Percentiles rank a stretch among this genome's conserved stretches.
These are phyloP conservation scores for Stipa capillata DNA, from an alignment of 176 grass and related monocot species.

Conservation along the genomic window DNA sequence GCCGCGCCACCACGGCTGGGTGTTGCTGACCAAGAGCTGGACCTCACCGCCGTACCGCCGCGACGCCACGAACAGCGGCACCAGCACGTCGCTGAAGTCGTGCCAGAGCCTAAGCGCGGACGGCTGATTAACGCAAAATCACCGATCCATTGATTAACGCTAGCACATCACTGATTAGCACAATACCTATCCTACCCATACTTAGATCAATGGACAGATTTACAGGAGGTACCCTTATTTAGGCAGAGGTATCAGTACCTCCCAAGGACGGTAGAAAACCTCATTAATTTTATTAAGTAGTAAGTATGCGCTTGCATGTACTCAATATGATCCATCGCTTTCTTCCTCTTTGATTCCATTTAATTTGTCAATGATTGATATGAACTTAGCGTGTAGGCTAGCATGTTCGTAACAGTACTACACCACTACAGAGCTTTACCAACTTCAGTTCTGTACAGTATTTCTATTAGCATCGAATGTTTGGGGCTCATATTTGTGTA, in stretches of 20 bases:
- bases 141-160: too few relatives aligned
- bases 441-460: not conserved
- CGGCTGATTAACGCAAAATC: too few relatives aligned
- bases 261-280: too few relatives aligned
- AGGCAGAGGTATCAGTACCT: too few relatives aligned
- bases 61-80: slow-evolving; percentile 69
- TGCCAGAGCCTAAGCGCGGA: too few relatives aligned
- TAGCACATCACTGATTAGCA: too few relatives aligned
- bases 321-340: not conserved
- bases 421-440: not conserved
- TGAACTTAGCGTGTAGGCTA: slow-evolving; percentile 6
- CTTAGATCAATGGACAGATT: too few relatives aligned
- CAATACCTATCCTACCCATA: too few relatives aligned
- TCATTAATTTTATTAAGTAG: not conserved
- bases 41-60: slow-evolving; percentile 48
- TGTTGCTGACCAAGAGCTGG: slow-evolving; percentile 42
- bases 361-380: not conserved
- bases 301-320: too few relatives aligned
- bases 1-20: slow-evolving; percentile 62
- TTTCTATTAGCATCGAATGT: not conserved
- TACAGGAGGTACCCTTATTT: too few relatives aligned
- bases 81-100: slow-evolving; percentile 68
- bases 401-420: not conserved
- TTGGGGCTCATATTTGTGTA: not conserved
- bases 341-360: not conserved